These are phyloP conservation scores for Sanguinoderma infundibulare DNA, from an alignment of 1,284 basidiomycete genomes.

Conservation along the genomic window DNA sequence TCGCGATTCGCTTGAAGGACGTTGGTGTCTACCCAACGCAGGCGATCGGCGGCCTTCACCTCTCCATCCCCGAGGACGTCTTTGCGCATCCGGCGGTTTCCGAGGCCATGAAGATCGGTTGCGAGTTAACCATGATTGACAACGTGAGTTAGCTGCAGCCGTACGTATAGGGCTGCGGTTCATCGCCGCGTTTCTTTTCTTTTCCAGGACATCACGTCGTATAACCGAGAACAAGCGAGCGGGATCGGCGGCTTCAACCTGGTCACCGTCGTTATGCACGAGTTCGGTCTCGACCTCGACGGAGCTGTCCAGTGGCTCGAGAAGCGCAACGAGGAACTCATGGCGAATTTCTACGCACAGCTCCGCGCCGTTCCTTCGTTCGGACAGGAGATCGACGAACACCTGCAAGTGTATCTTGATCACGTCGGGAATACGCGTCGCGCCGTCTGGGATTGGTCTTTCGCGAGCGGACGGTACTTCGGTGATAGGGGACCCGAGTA, in stretches of 20 bases:
- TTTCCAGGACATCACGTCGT: slow-evolving; percentile 37
- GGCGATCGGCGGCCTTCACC: not conserved
- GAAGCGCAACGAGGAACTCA: slow-evolving; percentile 31
- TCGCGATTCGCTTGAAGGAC: not conserved
- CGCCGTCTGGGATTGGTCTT: slow-evolving; percentile 41
- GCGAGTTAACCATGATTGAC: not conserved
- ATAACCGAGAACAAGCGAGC: slow-evolving; percentile 41
- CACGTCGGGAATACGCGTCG: slow-evolving; percentile 28
- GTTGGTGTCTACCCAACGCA: not conserved
- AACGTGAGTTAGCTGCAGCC: not conserved
- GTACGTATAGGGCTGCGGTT: not conserved
- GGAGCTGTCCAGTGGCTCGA: slow-evolving; percentile 38
- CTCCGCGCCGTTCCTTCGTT: slow-evolving; percentile 16
- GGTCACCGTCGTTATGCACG: slow-evolving; percentile 36
- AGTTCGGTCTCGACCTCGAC: slow-evolving; percentile 33
- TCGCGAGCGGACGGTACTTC: slow-evolving; percentile 40
- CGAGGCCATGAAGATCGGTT: not conserved
- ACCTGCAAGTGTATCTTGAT: slow-evolving; percentile 33
- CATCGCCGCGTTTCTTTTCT: too few relatives aligned
- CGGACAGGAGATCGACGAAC: slow-evolving; percentile 5
- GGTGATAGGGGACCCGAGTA: slow-evolving; percentile 31
- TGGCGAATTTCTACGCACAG: slow-evolving; percentile 31
- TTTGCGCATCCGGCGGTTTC: not conserved
- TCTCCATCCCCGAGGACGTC: not conserved
- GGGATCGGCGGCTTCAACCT: slow-evolving; percentile 40